Evolutionary conservation across 1,284 basidiomycete species (phyloP).

Genomic region (Leccinum angustisporum): DNA sequence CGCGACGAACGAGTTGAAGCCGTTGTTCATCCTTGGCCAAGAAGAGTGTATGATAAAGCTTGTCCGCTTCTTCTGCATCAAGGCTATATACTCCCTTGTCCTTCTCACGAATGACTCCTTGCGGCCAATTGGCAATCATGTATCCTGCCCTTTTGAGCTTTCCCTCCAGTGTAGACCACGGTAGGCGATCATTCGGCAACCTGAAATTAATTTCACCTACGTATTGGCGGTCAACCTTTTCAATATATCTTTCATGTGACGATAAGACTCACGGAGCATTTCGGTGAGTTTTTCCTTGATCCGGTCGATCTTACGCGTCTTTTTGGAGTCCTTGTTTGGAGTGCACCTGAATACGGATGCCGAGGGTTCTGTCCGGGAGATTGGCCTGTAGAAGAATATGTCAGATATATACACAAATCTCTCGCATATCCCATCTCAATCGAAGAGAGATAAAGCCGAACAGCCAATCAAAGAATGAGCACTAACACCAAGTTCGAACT

Average conservation of each 20-base stretch:
- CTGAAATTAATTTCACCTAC: constrained; percentile 6
- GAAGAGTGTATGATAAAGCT: constrained; percentile 3
- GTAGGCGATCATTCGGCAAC: constrained; percentile 1
- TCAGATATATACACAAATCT: not conserved
- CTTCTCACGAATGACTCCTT: not conserved
- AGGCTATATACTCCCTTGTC: not conserved
- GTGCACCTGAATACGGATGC: too few species aligned
- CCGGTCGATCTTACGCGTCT: not conserved
- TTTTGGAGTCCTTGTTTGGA: not conserved
- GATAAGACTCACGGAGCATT: constrained; percentile 13
- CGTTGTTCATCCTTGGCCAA: not conserved
- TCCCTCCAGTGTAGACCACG: constrained; percentile 12
- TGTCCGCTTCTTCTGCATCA: not conserved
- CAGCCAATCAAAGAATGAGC: not conserved
- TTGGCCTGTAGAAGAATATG: not conserved
- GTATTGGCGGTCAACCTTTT: not conserved
- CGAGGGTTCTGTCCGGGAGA: not conserved
- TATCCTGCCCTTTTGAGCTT: constrained; percentile 2
- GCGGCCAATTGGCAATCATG: constrained; percentile 8
- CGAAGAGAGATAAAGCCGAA: not conserved
- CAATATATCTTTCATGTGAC: not conserved
- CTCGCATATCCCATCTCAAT: not conserved
- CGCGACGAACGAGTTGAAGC: not conserved
- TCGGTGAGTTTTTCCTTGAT: not conserved
- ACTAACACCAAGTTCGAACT: constrained; percentile 4